Conservation (phyloP, 768 basidiomycete species). For the Strobilomyces echinocephalus region DNA sequence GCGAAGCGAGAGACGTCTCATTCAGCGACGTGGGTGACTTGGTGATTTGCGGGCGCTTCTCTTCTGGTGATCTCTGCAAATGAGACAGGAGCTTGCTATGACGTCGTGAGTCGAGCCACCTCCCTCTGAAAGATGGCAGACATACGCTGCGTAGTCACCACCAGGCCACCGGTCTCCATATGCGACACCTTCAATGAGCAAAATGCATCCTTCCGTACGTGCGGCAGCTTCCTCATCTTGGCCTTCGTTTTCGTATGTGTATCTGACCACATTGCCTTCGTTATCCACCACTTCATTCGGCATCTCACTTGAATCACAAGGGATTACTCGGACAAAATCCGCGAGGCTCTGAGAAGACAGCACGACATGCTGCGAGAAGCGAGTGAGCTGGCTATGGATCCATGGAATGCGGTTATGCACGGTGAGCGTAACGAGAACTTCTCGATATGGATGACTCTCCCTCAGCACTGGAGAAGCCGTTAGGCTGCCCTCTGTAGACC, state of each 20-base stretch:
- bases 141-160: slow-evolving; percentile 58
- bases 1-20: slow-evolving; percentile 47
- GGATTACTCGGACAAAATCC: slow-evolving; percentile 54
- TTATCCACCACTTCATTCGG: slow-evolving; percentile 38
- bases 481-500: neutral
- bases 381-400: slow-evolving; percentile 54
- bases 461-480: neutral
- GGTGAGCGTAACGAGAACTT: slow-evolving; percentile 56
- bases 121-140: neutral
- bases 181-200: slow-evolving; percentile 57
- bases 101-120: neutral
- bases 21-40: slow-evolving; percentile 42
- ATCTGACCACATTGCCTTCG: slow-evolving; percentile 31
- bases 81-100: slow-evolving; percentile 46
- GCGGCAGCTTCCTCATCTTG: neutral
- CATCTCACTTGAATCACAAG: slow-evolving; percentile 57
- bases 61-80: slow-evolving; percentile 30
- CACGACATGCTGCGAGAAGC: slow-evolving; percentile 64
- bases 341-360: slow-evolving; percentile 69
- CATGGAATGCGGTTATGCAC: slow-evolving; percentile 59
- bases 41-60: slow-evolving; percentile 27
- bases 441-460: slow-evolving; percentile 6
- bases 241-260: slow-evolving; percentile 21
- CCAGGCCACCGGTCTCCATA: slow-evolving; percentile 52
- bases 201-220: slow-evolving; percentile 34